These are phyloP conservation scores for Plenodomus biglobosus DNA, from an alignment of 2,329 filamentous ascomycete species.

Conservation along the genomic window DNA sequence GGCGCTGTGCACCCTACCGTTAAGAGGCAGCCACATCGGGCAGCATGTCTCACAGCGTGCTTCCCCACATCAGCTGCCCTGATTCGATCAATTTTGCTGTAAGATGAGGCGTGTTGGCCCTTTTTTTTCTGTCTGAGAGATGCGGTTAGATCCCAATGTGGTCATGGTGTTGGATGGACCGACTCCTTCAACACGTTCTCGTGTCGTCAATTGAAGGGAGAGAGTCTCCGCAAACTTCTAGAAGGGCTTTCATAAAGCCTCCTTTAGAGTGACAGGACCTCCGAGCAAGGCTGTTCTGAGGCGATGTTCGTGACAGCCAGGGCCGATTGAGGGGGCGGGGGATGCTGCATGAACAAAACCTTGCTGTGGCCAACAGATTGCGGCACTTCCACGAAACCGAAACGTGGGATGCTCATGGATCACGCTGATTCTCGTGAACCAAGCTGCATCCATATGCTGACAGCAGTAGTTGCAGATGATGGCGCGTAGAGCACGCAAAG, in stretches of 20 bases:
- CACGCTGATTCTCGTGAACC: constrained; percentile 8
- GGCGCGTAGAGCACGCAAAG: constrained; percentile 3
- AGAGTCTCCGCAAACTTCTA: constrained; percentile 25
- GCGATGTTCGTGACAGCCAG: constrained; percentile 19
- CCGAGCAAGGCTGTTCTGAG: constrained; percentile 13
- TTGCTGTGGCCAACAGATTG: constrained; percentile 14
- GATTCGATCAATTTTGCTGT: constrained; percentile 9
- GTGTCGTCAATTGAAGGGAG: constrained; percentile 16
- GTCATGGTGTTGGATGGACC: constrained; percentile 20
- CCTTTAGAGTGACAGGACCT: constrained; percentile 25
- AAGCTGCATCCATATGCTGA: constrained; percentile 13
- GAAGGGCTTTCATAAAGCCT: constrained; percentile 37
- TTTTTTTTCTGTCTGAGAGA: constrained; percentile 16
- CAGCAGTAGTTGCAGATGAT: constrained; percentile 4
- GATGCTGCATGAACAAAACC: constrained; percentile 31
- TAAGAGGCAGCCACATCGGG: constrained; percentile 23
- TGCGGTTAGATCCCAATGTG: constrained; percentile 13
- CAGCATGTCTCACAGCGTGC: constrained; percentile 21
- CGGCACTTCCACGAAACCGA: constrained; percentile 20
- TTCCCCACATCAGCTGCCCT: constrained; percentile 24
- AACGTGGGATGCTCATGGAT: constrained; percentile 22
- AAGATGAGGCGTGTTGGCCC: constrained; percentile 9
- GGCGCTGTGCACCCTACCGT: constrained; percentile 11
- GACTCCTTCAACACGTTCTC: constrained; percentile 26
- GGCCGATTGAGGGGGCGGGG: constrained; percentile 20